Evolutionary conservation across 495 filamentous ascomycete genomes (phyloP).

Genomic region (Cercophora sp.): DNA sequence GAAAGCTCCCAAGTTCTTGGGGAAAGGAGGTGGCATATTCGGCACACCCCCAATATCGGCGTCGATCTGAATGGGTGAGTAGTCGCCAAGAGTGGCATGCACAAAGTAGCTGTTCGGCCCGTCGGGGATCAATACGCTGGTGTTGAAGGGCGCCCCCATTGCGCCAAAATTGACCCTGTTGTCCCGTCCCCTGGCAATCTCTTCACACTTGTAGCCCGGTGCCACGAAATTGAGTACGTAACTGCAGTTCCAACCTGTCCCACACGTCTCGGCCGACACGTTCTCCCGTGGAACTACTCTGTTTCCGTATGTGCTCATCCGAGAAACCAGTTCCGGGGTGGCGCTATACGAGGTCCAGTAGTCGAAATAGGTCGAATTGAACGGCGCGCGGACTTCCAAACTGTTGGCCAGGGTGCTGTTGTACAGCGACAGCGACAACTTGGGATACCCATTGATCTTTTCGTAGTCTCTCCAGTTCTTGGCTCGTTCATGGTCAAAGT

Average conservation of each 20-base stretch:
- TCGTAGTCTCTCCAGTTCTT: constrained; percentile 24
- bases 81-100: constrained; percentile 20
- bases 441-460: constrained; percentile 16
- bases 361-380: constrained; percentile 28
- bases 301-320: constrained; percentile 11
- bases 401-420: constrained; percentile 22
- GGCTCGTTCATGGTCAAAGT: constrained; percentile 22
- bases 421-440: constrained; percentile 19
- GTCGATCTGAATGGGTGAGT: constrained; percentile 16
- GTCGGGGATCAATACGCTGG: constrained; percentile 18
- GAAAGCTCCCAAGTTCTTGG: constrained; percentile 24
- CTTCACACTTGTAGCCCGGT: constrained; percentile 27
- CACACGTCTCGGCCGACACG: constrained; percentile 24
- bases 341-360: constrained; percentile 24
- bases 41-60: constrained; percentile 9
- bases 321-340: constrained; percentile 8
- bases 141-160: constrained; percentile 20
- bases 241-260: constrained; percentile 29
- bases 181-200: constrained; percentile 14
- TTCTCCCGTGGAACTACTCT: constrained; percentile 17
- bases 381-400: constrained; percentile 2
- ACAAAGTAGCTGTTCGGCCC: constrained; percentile 22
- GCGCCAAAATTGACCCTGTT: constrained; percentile 14
- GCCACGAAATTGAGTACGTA: constrained; percentile 24
- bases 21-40: constrained; percentile 8